Base-by-base conservation (phyloP, 164 flowering plant species). In the Nymphaea thermarum region DNA sequence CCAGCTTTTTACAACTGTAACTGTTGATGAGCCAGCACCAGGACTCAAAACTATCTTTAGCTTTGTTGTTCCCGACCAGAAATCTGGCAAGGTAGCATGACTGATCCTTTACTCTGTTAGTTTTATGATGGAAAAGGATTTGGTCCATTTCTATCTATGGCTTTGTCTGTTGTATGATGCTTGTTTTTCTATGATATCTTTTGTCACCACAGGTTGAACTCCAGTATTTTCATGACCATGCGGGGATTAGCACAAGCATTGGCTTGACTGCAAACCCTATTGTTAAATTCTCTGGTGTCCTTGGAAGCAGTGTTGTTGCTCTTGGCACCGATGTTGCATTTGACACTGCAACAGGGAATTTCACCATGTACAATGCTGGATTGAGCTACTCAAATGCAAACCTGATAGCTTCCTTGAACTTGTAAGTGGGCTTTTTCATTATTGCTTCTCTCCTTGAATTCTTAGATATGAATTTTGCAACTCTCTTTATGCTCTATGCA, bases 1-100 rank as follows among this genome's bases (percentile, higher is more conserved):
- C 10, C 84, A 90, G 93, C 81, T 90, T 43, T 70, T 63, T 36
- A 75, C 89, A 10, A 87, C 86, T 36, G 45, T 87, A 41, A 86
- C 88, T 2, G 73, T 86, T 64, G 85, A 87, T 77, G 84, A 87
- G 74, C 82, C 85, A 75, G 77, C 85, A 25, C 93, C 90, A 70
- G 91, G 90, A 17, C 59, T 87, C 75, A 90, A 85, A 80, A 66
- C 96, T 3, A 87, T 87, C 47, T 59, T 86, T 18, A 87, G 86
- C 80, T 82, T 82, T 73, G 71, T 65, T 63, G 78, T 85, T 72
- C 96, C 96, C 64, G 93, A 90, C 73, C 86, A 87, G 59, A 82
- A 82, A 73, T 87, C 96, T 74, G 93, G 91, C 68, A 91, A 86
- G 93, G 97, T 89, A 73, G 64, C 69, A 25, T 0, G 36, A 25